phyloP scores from a whole-genome alignment of 2,329 filamentous ascomycete species.

The Aureobasidium sp. region DNA sequence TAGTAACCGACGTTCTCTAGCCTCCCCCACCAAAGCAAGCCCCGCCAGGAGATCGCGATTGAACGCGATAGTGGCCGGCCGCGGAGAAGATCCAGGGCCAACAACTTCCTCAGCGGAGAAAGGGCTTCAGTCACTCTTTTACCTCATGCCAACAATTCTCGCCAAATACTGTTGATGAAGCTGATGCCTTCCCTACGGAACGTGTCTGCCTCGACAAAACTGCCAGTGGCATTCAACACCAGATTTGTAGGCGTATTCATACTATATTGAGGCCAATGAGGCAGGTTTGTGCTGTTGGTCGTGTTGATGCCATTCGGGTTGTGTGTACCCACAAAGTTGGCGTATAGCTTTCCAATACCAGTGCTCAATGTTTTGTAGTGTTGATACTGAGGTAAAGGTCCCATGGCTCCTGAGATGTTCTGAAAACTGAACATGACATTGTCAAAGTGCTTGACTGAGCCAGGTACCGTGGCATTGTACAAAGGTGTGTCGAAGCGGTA shows the following conservation, averaged over 20 bases:
- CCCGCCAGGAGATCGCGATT: neutral
- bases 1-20: slow-evolving; percentile 1
- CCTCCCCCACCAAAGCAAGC: neutral
- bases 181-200: slow-evolving; percentile 43
- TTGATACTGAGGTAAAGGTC: slow-evolving; percentile 34
- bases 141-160: slow-evolving; percentile 16
- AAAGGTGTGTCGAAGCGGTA: slow-evolving; percentile 46
- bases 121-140: neutral
- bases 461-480: slow-evolving; percentile 36
- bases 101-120: neutral
- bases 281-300: slow-evolving; percentile 24
- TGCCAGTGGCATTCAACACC: slow-evolving; percentile 39
- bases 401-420: slow-evolving; percentile 44
- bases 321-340: slow-evolving; percentile 38
- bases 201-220: slow-evolving; percentile 42
- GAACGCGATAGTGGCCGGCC: neutral
- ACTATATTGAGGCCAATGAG: slow-evolving; percentile 39
- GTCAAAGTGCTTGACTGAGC: slow-evolving; percentile 42
- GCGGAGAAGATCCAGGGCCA: slow-evolving; percentile 1
- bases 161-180: slow-evolving; percentile 36
- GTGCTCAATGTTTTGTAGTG: slow-evolving; percentile 34
- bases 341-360: slow-evolving; percentile 36
- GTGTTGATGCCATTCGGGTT: slow-evolving; percentile 36
- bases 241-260: slow-evolving; percentile 37
- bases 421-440: slow-evolving; percentile 48